phyloP scores from a whole-genome alignment of 2,329 filamentous ascomycete species.

The Sclerotinia nivalis region DNA sequence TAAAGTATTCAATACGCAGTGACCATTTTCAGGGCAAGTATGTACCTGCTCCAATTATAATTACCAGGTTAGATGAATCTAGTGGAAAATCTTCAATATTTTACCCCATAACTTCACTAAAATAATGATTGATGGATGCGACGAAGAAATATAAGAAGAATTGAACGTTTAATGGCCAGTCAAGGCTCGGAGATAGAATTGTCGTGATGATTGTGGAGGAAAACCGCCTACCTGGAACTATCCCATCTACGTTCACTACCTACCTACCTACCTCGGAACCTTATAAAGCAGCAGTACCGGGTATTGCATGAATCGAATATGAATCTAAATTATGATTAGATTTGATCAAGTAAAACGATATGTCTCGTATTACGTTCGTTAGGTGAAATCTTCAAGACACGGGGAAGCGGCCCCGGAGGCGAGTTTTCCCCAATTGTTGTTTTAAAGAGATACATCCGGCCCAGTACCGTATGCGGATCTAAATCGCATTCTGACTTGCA shows the following conservation, averaged over 20 bases:
- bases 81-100: not conserved
- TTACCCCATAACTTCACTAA: not conserved
- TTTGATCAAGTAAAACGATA: not conserved
- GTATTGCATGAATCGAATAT: not conserved
- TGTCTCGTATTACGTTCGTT: not conserved
- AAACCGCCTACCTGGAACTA: not conserved
- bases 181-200: not conserved
- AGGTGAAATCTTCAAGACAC: not conserved
- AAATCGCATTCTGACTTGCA: not conserved
- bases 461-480: not conserved
- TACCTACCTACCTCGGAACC: not conserved
- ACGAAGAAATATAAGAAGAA: not conserved
- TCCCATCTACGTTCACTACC: not conserved
- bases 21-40: slow-evolving; percentile 11
- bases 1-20: not conserved
- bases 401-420: not conserved
- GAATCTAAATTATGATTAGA: not conserved
- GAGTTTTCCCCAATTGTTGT: not conserved
- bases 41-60: slow-evolving; percentile 35
- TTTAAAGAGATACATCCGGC: not conserved
- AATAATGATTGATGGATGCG: not conserved
- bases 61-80: slow-evolving; percentile 16
- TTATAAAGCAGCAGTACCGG: not conserved
- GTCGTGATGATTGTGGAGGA: not conserved
- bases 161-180: not conserved